These are phyloP conservation scores for Alnus rubra DNA, from an alignment of 306 rosid species.

Conservation along the genomic window DNA sequence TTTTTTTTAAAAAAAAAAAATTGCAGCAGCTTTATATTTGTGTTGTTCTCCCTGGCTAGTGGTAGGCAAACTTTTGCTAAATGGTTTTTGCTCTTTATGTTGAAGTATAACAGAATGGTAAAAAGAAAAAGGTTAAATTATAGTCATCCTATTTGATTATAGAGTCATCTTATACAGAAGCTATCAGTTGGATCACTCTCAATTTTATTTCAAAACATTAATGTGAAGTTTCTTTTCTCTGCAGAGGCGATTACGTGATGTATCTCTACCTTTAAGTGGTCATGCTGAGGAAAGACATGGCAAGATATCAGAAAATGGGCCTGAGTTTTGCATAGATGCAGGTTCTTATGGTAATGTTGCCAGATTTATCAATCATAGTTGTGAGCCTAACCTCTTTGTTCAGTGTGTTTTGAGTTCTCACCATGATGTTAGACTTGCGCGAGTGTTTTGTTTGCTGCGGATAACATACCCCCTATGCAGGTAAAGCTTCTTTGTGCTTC, in stretches of 20 bases:
- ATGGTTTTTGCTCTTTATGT: not conserved
- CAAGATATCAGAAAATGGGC: conserved; percentile 52
- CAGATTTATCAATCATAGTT: conserved; percentile 87
- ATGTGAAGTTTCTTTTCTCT: not conserved
- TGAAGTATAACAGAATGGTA: not conserved
- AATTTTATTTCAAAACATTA: not conserved
- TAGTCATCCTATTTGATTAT: not conserved
- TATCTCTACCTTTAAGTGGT: conserved; percentile 28
- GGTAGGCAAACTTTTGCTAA: not conserved
- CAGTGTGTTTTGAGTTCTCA: conserved; percentile 93
- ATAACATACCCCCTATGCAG: conserved; percentile 93
- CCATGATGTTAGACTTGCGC: conserved; percentile 73
- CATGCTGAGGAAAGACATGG: conserved; percentile 55
- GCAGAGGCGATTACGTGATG: conserved; percentile 73
- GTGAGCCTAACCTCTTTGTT: conserved; percentile 92
- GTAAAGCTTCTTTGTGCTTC: conserved; percentile 31
- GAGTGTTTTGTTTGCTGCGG: conserved; percentile 92
- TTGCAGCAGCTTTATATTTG: not conserved
- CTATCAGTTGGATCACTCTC: not conserved
- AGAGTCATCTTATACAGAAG: not conserved
- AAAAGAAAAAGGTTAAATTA: not conserved
- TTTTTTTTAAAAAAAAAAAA: not conserved
- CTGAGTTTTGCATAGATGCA: conserved; percentile 92
- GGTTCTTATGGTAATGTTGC: conserved; percentile 81
- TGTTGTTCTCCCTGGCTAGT: not conserved